Base-by-base conservation (phyloP, 495 filamentous ascomycete species). In the Annulohypoxylon stygium region DNA sequence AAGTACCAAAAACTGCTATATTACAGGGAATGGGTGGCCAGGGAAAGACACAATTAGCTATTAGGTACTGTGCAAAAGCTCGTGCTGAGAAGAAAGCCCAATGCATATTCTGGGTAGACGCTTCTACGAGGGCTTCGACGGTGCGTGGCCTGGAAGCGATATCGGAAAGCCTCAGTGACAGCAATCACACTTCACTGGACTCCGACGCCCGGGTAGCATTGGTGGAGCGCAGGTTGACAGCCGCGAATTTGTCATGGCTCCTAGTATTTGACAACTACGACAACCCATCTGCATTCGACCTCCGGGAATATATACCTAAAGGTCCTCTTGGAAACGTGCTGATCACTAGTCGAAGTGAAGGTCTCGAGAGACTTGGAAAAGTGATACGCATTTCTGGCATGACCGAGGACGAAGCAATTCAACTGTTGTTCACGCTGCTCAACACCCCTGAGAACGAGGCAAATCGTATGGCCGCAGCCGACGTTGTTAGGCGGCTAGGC, bases 41-140 rank as follows among this genome's bases (percentile, higher is more conserved):
- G 20, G 57, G 57, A 12, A 60, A 60, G 36, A 60, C 57, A 30
- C 57, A 60, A 60, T 5, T 60, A 8, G 57, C 57, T 3, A 6
- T 60, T 26, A 60, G 57, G 26, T 43, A 60, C n/a, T 60, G 57
- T 36, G 57, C 1, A 43, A 43, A 39, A 18, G 57, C 57, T 39
- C 57, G 57, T 5, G 11, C n/a, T 11, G 11, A 43, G 43, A 60
- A 60, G 7, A 23, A 60, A 12, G 45, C 45, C 11, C 6, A 60
- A 12, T 43, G 20, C 36, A 60, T 43, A 39, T 43, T 25, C 20
- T 60, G 57, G 57, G 39, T 60, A 26, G 57, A 60, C 26, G 57
- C 57, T 39, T 41, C 57, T 18, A 43, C 57, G 2, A 43, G 37
- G 12, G 57, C 36, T 8, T 60, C 36, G 12, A 60, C 37, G 3